These are phyloP conservation scores for Eucalyptus regnans DNA, from an alignment of 345 rosid genomes.

Conservation along the genomic window DNA sequence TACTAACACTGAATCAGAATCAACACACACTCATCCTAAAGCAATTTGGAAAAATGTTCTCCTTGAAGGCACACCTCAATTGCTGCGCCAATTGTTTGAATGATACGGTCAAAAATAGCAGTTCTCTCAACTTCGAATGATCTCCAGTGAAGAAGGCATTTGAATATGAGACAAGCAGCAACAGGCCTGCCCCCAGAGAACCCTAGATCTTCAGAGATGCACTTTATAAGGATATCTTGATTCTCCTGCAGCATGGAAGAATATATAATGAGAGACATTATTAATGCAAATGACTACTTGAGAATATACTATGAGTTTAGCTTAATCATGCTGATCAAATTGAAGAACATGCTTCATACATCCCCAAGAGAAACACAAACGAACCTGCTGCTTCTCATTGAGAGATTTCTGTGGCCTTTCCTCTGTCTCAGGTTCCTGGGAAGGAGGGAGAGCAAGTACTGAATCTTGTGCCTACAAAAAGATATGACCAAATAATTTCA, in stretches of 20 bases:
- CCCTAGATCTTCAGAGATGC: constrained; percentile 79
- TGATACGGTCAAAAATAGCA: constrained; percentile 70
- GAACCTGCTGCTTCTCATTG: constrained; percentile 92
- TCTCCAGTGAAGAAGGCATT: constrained; percentile 89
- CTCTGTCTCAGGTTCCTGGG: constrained; percentile 60
- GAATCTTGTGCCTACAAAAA: constrained; percentile 7
- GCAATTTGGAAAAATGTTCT: not conserved
- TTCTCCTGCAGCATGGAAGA: constrained; percentile 48
- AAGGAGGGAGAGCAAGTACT: not conserved
- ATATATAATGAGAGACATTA: not conserved
- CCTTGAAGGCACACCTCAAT: constrained; percentile 45
- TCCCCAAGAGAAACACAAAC: not conserved
- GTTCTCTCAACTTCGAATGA: constrained; percentile 94
- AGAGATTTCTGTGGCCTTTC: constrained; percentile 83
- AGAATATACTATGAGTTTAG: not conserved
- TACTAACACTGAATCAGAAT: not conserved
- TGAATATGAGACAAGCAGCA: constrained; percentile 91
- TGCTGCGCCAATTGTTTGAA: constrained; percentile 73
- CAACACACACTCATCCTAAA: not conserved
- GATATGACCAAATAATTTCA: not conserved
- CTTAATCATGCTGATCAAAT: not conserved
- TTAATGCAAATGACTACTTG: not conserved
- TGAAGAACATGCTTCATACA: not conserved
- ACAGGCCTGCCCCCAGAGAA: constrained; percentile 78
- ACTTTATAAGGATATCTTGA: constrained; percentile 75